These are phyloP conservation scores for Oryza officinalis DNA, from an alignment of 176 grass and related monocot species.

Conservation along the genomic window DNA sequence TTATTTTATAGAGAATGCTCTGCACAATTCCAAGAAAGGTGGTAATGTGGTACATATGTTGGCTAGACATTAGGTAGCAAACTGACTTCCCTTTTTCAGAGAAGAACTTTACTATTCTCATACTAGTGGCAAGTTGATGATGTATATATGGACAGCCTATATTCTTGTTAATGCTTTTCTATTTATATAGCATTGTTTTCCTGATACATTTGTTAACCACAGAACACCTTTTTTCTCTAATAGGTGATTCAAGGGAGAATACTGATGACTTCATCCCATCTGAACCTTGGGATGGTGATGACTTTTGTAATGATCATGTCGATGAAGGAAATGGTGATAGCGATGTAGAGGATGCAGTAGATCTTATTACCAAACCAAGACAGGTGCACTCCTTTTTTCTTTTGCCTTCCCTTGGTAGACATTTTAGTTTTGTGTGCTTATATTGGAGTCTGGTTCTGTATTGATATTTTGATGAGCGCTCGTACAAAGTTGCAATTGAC, in stretches of 20 bases:
- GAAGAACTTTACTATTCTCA: not conserved
- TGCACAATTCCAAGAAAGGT: not conserved
- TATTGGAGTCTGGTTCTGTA: not conserved
- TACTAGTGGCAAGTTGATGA: not conserved
- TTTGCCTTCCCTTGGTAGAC: not conserved
- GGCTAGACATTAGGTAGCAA: not conserved
- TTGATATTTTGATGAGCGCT: not conserved
- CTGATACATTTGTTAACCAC: conserved; percentile 3
- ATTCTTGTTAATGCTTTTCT: conserved; percentile 12
- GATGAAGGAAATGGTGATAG: conserved; percentile 60
- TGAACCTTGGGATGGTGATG: conserved; percentile 71
- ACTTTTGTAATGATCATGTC: conserved; percentile 47
- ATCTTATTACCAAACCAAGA: conserved; percentile 75
- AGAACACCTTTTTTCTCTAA: not conserved
- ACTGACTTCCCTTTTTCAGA: not conserved
- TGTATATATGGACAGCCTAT: not conserved
- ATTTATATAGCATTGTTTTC: conserved; percentile 5
- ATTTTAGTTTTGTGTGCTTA: conserved; percentile 13
- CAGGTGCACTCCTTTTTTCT: conserved; percentile 54
- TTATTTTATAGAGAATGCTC: not conserved
- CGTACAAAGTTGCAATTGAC: not conserved
- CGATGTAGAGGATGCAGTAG: conserved; percentile 60
- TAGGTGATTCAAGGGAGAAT: conserved; percentile 50
- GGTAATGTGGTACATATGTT: not conserved
- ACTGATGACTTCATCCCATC: conserved; percentile 48